Base-by-base conservation (phyloP, 2,329 filamentous ascomycete genomes). In the Diplocarpon rosae region DNA sequence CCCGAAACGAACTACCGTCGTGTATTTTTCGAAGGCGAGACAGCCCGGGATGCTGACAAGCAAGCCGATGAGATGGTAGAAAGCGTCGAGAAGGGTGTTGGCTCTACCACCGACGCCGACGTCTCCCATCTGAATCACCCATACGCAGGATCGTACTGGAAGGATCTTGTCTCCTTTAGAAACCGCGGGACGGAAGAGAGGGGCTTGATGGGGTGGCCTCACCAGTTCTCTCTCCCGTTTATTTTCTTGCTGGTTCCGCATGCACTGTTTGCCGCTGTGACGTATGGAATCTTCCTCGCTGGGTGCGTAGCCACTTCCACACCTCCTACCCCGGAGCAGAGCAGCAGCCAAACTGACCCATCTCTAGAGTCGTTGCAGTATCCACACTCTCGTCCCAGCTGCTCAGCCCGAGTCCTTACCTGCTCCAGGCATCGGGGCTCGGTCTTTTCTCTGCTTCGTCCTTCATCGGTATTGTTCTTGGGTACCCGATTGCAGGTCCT, bases 1-100 rank as follows among this genome's bases (percentile, higher is more conserved):
- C 63, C 62, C 1, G 63, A 65, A 42, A 65, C 62, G 2, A 55
- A 54, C 17, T 65, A 60, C 33, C 43, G 53, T 15, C 49, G 54
- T 29, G 50, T 42, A 12, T 20, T 59, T 20, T 47, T 49, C 11
- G 55, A 61, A n/a, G 56, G 56, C 1, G 54, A 57, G 34, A 53
- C 50, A 2, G 53, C 41, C 7, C 38, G 45, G 6, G 52, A 58
- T 5, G 56, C 42, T 4, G 54, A 55, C 20, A 55, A 52, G 32
- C 45, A 53, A n/a, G 51, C 51, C 13, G 36, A 43, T 3, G 36
- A 54, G n/a, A 48, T 50, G 46, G 30, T 46, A 7, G 47, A 56
- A 28, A 35, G 51, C 34, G 37, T 42, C 3, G 35, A 46, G 20
- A 43, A 41, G 30, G 37, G 45, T 11, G 38, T 39, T 12, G 27